These are phyloP conservation scores for Leccinum olivaceopallidum DNA, from an alignment of 768 basidiomycete genomes.

Conservation along the genomic window DNA sequence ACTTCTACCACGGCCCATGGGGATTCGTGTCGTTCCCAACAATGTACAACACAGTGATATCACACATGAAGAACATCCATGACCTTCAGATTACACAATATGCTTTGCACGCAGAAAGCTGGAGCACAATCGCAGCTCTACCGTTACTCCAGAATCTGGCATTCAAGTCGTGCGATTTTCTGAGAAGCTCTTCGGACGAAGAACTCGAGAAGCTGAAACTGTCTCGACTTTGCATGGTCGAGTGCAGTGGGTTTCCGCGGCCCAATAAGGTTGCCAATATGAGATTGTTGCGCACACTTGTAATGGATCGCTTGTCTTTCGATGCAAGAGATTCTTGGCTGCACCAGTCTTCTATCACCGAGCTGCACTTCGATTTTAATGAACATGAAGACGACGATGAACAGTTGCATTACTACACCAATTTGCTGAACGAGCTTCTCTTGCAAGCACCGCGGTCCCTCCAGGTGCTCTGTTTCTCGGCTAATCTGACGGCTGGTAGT, in stretches of 20 bases:
- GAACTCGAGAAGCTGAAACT: neutral
- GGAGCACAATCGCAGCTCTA: conserved; percentile 15
- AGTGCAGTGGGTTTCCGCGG: neutral
- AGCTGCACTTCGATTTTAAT: neutral
- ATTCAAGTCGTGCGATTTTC: conserved; percentile 3
- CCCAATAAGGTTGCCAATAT: neutral
- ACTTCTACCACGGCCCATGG: too few species aligned
- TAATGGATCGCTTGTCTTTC: neutral
- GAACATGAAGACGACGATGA: neutral
- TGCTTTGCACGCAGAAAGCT: conserved; percentile 15
- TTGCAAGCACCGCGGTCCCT: neutral
- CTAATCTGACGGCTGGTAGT: neutral
- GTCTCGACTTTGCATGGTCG: neutral
- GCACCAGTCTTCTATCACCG: neutral
- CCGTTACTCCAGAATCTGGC: conserved; percentile 17
- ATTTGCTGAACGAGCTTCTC: neutral
- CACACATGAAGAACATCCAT: conserved; percentile 20
- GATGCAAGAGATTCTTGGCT: neutral
- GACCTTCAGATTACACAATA: conserved; percentile 9
- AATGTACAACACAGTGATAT: neutral
- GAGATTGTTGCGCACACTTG: neutral
- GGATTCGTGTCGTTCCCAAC: neutral
- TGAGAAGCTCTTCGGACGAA: neutral
- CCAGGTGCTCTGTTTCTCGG: neutral
- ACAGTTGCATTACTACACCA: neutral